Percentiles rank a stretch among this genome's conserved stretches.
These are phyloP conservation scores for Tritrichomonas foetus DNA, from an alignment of 208 protist species.

Conservation along the genomic window DNA sequence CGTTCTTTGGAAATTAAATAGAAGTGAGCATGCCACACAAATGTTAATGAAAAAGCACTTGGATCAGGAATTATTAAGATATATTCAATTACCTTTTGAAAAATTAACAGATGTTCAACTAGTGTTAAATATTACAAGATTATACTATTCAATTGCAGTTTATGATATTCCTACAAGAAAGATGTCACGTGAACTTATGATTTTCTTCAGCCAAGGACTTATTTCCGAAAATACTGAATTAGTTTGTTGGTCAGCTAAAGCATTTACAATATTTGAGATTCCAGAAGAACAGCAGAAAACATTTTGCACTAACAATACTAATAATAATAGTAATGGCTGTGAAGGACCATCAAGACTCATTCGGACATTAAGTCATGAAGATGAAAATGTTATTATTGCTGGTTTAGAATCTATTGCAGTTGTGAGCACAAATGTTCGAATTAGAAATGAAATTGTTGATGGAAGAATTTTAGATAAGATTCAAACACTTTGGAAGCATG, in stretches of 20 bases:
- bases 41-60: not conserved
- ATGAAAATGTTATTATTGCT: not conserved
- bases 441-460: not conserved
- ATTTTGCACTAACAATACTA: not conserved
- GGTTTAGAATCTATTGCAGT: not conserved
- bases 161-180: not conserved
- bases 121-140: constrained; percentile 9
- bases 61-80: not conserved
- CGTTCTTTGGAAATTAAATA: not conserved
- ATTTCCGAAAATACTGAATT: not conserved
- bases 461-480: not conserved
- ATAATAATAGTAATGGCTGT: too few species aligned
- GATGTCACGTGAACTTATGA: not conserved
- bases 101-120: not conserved
- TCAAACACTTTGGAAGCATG: not conserved
- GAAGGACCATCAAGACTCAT: not conserved
- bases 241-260: not conserved
- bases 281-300: not conserved
- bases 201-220: constrained; percentile 12
- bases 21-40: not conserved
- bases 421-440: not conserved
- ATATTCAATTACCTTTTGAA: not conserved
- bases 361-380: not conserved
- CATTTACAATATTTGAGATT: constrained; percentile 10
- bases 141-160: not conserved